Evolutionary conservation across 1,284 basidiomycete species (phyloP).

Genomic region (Kwoniella shivajii): DNA sequence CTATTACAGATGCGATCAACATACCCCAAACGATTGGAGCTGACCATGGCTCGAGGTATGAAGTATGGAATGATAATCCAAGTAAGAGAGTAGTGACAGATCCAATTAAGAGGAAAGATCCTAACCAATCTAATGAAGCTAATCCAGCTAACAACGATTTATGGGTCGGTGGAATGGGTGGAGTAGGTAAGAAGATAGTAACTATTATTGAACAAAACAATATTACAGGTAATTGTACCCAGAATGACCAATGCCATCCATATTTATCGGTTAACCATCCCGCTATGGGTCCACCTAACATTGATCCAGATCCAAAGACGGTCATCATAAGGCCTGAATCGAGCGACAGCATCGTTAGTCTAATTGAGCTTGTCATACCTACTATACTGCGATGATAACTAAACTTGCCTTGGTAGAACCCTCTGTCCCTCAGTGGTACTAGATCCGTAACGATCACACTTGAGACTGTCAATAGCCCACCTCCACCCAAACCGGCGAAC

Average conservation of each 20-base stretch:
- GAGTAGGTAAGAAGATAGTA: conserved; percentile 39
- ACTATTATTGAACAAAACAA: conserved; percentile 39
- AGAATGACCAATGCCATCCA: conserved; percentile 50
- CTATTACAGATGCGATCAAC: conserved; percentile 61
- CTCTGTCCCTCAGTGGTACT: conserved; percentile 50
- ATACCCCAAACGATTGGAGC: conserved; percentile 69
- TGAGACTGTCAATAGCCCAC: conserved; percentile 51
- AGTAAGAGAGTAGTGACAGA: conserved; percentile 74
- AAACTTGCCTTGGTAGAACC: conserved; percentile 51
- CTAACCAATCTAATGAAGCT: conserved; percentile 46
- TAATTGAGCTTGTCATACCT: background rate
- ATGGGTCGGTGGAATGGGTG: conserved; percentile 44
- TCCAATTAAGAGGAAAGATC: conserved; percentile 62
- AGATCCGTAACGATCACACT: conserved; percentile 54
- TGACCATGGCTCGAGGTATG: conserved; percentile 77
- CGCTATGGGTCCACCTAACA: conserved; percentile 49
- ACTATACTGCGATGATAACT: background rate
- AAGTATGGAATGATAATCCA: conserved; percentile 76
- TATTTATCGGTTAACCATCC: conserved; percentile 49
- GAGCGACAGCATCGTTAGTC: background rate
- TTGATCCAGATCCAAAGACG: conserved; percentile 49
- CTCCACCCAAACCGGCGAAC: conserved; percentile 51
- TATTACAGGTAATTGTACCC: conserved; percentile 42
- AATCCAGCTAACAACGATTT: conserved; percentile 34
- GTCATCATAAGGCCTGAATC: conserved; percentile 50